Base-by-base conservation (phyloP, 768 basidiomycete species). In the Boletus tylopilopsis region DNA sequence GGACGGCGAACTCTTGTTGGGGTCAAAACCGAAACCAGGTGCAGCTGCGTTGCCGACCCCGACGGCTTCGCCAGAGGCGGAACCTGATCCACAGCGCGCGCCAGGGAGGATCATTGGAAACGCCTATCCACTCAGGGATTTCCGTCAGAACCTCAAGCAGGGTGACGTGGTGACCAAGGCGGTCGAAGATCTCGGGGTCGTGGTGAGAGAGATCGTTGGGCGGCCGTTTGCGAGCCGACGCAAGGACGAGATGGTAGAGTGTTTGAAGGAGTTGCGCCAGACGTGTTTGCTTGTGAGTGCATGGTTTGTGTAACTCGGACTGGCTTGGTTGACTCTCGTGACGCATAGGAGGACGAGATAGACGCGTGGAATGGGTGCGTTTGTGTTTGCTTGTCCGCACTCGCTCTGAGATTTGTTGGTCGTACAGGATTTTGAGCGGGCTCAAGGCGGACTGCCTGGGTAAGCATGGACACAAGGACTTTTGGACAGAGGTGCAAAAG, bases 141-240 rank as follows among this genome's bases (percentile, higher is more conserved):
- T 94, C 71, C 71, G 73, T 51, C 72, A 76, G 58, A 87, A 90
- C 61, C 69, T 89, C 29, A 76, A 73, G 23, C 76, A 76, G 45
- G 90, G 90, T 0, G 91, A 92, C 64, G 71, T 92, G 18, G 89
- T 94, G 33, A 81, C 78, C 13, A 92, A 94, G 68, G 91, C 90
- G 0, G 86, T 92, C 8, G 83, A 87, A 57, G 93, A 94, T 65
- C 67, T 94, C 40, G 81, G 76, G 12, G 74, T 66, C 15, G 84
- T 93, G 10, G 79, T 94, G 38, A 72, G 73, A 50, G 86, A 91
- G 62, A 77, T 92, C 36, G 74, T 87, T 10, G 64, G 78, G 55
- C 74, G 74, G 23, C 88, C 88, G 32, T 95, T 94, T 68, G 78
- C 87, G 34, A 71, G 68, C 32, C 76, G 81, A 57, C 76, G 91